Conservation (phyloP, 805 yeast genomes). For the Citeromyces matritensis region DNA sequence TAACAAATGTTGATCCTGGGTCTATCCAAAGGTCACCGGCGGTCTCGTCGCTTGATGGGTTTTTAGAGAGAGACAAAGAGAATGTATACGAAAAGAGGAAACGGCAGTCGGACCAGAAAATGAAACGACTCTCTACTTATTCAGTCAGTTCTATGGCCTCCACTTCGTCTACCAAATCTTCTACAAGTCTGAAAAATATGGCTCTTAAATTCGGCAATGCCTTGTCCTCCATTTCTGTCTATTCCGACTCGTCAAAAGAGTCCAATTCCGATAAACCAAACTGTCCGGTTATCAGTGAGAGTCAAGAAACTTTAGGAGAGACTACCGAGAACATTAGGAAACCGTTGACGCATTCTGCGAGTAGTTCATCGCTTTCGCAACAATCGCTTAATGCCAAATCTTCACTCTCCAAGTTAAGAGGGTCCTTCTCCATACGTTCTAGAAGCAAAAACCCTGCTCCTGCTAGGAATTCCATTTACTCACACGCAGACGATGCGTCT, state of each 20-base stretch:
- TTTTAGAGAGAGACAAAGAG: too few species aligned
- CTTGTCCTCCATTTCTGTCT: constrained; percentile 1
- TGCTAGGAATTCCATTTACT: constrained; percentile 6
- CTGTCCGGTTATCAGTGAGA: too few species aligned
- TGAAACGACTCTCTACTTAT: too few species aligned
- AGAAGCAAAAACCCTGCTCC: not conserved
- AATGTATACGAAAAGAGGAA: too few species aligned
- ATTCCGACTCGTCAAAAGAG: constrained; percentile 5
- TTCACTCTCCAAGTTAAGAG: not conserved
- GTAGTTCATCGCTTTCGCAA: not conserved
- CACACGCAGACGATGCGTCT: constrained; percentile 14
- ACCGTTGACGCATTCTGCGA: not conserved
- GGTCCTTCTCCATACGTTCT: not conserved
- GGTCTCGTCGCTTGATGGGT: too few species aligned
- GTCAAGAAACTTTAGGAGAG: constrained; percentile 1
- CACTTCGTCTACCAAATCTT: constrained; percentile 8
- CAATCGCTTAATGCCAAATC: constrained; percentile 2
- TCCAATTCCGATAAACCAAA: constrained; percentile 1
- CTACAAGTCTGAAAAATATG: constrained; percentile 9
- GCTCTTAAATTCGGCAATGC: constrained; percentile 8
- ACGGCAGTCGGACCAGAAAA: too few species aligned
- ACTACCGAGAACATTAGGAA: constrained; percentile 1
- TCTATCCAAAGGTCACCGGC: too few species aligned
- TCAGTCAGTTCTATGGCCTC: constrained; percentile 9
- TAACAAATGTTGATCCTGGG: too few species aligned